A percentile compares a stretch with the other conserved stretches of the same genome.
phyloP scores from a whole-genome alignment of 352 stramenopile species.

The Phytophthora sojae region DNA sequence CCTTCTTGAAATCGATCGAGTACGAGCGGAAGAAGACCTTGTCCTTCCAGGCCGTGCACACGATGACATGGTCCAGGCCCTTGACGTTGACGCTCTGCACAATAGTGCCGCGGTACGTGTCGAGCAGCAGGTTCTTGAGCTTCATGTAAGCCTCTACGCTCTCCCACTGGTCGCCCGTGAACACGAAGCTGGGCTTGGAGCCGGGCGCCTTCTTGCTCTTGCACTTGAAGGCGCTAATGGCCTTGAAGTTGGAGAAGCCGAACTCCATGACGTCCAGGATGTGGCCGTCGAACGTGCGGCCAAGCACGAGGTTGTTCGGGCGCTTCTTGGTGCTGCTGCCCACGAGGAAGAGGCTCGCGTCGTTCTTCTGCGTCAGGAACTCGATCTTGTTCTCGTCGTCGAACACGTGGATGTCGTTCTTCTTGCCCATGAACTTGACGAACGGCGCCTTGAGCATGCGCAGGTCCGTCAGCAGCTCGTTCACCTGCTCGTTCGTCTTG shows the following conservation, averaged over 20 bases:
- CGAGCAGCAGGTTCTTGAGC: conserved; percentile 95
- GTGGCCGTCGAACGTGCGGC: conserved; percentile 97
- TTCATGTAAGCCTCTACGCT: conserved; percentile 91
- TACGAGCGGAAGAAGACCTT: conserved; percentile 97
- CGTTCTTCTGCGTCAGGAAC: conserved; percentile 98
- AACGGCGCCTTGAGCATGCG: conserved; percentile 90
- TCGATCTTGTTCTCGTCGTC: conserved; percentile 94
- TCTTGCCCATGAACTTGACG: conserved; percentile 91
- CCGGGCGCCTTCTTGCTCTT: conserved; percentile 93
- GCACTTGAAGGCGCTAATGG: conserved; percentile 93
- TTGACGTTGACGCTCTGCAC: conserved; percentile 96
- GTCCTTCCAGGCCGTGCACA: conserved; percentile 94
- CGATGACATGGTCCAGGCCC: conserved; percentile 97
- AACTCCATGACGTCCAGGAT: conserved; percentile 99
- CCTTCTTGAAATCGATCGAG: conserved; percentile 95
- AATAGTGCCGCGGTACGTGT: conserved; percentile 98
- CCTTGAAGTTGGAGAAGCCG: conserved; percentile 95
- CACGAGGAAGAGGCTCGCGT: conserved; percentile 96
- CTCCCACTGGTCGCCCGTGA: conserved; percentile 96
- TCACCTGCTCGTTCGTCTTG: conserved; percentile 89
- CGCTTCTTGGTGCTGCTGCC: conserved; percentile 99
- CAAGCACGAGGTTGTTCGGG: conserved; percentile 98
- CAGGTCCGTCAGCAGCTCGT: conserved; percentile 85
- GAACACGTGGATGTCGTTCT: conserved; percentile 95
- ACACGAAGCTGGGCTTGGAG: conserved; percentile 96